Evolutionary conservation across 768 basidiomycete species (phyloP), one percentile per base, ranked within the genome.

Genomic region (Exidia glandulosa): DNA sequence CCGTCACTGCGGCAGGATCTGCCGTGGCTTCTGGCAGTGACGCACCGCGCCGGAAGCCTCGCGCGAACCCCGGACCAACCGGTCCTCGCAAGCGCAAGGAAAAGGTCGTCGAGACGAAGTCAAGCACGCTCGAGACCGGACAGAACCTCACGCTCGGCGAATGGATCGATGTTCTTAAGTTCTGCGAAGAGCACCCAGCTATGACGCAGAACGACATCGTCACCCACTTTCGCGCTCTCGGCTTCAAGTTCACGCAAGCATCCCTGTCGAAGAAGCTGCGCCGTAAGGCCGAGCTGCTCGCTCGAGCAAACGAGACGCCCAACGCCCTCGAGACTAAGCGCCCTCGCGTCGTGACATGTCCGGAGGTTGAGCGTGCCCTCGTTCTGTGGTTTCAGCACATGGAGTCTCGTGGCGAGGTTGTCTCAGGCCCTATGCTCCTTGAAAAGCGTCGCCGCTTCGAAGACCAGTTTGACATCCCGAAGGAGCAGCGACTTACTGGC

Each of bases 331-430:
- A 32, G 3, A 60, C 61, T 33, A 74, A 75, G 60, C 59, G 66
- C 0, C 63, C 65, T 19, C 66, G 64, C 7, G 60, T 73, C 57
- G 73, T 75, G 2, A 74, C 70, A 29, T 25, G 62, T 6, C 75
- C 72, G 4, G 74, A 74, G 59, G 71, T 75, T 2, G 74, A 75
- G 32, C 23, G 32, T 3, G 72, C 71, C 0, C 64, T 76, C 0
- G 27, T 63, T 7, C 59, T 72, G 1, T 77, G 75, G 74, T 58
- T 71, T 23, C 60, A 66, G 45, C 41, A 70, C 50, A 63, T 66
- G 69, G 70, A 74, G 56, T 54, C 59, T 9, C 70, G 69, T 56
- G 12, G 64, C 1, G 66, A 69, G 41, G 47, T 56, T 5, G 63
- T 70, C 4, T 70, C 56, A 50, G 71, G 67, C 2, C 30, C 62